Conservation (phyloP, 163 green algal species). For the Chloromonas sp. region DNA sequence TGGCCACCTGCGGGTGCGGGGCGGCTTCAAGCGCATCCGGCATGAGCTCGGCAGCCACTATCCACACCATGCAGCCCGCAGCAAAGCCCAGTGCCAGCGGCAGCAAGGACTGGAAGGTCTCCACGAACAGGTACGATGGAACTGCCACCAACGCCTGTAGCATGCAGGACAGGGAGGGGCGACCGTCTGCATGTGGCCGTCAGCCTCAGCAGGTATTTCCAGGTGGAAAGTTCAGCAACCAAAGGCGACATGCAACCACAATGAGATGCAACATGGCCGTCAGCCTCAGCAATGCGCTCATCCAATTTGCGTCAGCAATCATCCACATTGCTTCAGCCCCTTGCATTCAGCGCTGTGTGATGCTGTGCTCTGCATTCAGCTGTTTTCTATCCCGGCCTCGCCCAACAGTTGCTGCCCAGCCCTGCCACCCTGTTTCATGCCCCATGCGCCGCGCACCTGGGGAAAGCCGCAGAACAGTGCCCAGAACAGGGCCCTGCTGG, state of each 20-base stretch:
- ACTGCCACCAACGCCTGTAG: constrained; percentile 71
- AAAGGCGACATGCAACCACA: too few relatives aligned
- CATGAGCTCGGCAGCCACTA: constrained; percentile 94
- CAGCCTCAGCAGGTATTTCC: constrained; percentile 12
- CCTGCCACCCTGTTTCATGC: background rate
- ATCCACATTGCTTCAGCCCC: too few relatives aligned
- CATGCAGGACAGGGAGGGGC: background rate
- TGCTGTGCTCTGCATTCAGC: too few relatives aligned
- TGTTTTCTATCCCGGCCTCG: too few relatives aligned
- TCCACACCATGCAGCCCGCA: constrained; percentile 98
- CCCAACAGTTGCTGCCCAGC: background rate
- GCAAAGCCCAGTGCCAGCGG: constrained; percentile 93
- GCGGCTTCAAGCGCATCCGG: constrained; percentile 79
- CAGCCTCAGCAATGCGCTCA: too few relatives aligned
- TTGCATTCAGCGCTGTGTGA: too few relatives aligned
- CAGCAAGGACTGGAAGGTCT: constrained; percentile 79
- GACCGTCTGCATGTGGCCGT: too few relatives aligned
- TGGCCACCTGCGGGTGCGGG: constrained; percentile 60
- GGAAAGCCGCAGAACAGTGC: constrained; percentile 76
- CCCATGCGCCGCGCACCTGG: constrained; percentile 39
- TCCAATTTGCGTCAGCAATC: too few relatives aligned
- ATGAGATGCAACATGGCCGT: too few relatives aligned
- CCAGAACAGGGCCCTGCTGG: constrained; percentile 67
- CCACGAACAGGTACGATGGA: constrained; percentile 90
- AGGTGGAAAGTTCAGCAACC: too few relatives aligned